Conservation (phyloP, 2,329 filamentous ascomycete species). For the Claviceps quebecensis region DNA sequence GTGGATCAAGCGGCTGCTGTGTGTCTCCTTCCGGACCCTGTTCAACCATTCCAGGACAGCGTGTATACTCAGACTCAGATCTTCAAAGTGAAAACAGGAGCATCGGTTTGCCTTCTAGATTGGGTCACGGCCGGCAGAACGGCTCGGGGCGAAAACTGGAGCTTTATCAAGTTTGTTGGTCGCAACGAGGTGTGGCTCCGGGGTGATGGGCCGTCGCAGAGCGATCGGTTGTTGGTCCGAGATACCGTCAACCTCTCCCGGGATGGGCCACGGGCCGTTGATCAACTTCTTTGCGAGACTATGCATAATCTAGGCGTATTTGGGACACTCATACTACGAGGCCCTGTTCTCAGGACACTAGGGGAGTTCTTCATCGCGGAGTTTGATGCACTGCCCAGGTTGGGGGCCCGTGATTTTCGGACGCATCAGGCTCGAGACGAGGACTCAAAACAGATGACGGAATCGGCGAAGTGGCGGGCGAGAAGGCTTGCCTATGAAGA, state of each 20-base stretch:
- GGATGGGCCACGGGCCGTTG: constrained; percentile 25
- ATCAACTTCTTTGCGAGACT: constrained; percentile 36
- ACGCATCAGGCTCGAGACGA: constrained; percentile 33
- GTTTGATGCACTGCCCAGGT: constrained; percentile 63
- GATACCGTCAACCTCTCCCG: constrained; percentile 68
- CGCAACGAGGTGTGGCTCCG: constrained; percentile 72
- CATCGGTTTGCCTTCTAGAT: constrained; percentile 69
- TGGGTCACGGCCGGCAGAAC: constrained; percentile 86
- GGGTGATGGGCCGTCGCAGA: constrained; percentile 18
- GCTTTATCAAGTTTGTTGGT: constrained; percentile 62
- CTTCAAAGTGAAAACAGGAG: constrained; percentile 46
- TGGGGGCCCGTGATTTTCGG: constrained; percentile 70
- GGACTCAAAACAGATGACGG: constrained; percentile 22
- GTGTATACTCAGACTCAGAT: constrained; percentile 74
- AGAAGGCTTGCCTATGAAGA: constrained; percentile 44
- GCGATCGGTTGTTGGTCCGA: constrained; percentile 57
- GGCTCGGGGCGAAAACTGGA: constrained; percentile 82
- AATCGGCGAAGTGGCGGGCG: constrained; percentile 38
- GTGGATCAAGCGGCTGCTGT: constrained; percentile 39
- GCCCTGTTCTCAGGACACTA: constrained; percentile 51
- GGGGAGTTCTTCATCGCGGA: constrained; percentile 65
- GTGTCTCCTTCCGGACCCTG: constrained; percentile 73
- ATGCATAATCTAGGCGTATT: constrained; percentile 68
- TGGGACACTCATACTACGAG: constrained; percentile 73
- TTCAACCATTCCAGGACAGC: constrained; percentile 77